Percentiles rank a stretch among this genome's conserved stretches.
Conservation (phyloP, 345 rosid genomes). For the Limnanthes douglasii region DNA sequence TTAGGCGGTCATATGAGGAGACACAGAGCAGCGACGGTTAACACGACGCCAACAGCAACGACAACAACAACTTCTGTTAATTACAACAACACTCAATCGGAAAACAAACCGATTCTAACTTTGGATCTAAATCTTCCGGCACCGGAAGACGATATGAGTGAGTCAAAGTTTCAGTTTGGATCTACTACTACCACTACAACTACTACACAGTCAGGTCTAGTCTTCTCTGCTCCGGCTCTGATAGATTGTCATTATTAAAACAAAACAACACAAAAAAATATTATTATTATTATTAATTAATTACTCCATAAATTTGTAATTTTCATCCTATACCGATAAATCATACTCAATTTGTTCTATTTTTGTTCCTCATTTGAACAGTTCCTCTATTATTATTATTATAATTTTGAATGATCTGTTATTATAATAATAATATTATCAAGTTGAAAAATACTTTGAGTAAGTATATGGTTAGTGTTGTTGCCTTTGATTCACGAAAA, state of each 20-base stretch:
- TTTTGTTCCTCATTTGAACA: too few relatives aligned
- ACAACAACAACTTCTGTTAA: slow-evolving; percentile 1
- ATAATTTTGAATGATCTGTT: not conserved
- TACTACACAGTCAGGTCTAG: slow-evolving; percentile 20
- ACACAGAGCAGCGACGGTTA: slow-evolving; percentile 42
- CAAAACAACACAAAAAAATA: not conserved
- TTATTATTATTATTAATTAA: slow-evolving; percentile 4
- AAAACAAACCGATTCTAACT: slow-evolving; percentile 18
- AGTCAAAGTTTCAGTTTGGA: slow-evolving; percentile 40
- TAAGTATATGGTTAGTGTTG: slow-evolving; percentile 73
- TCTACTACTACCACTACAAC: slow-evolving; percentile 18
- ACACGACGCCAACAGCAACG: too few relatives aligned
- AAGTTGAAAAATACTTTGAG: slow-evolving; percentile 52
- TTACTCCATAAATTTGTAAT: not conserved
- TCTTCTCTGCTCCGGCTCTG: slow-evolving; percentile 57
- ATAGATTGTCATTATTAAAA: slow-evolving; percentile 75
- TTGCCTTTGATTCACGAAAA: slow-evolving; percentile 95
- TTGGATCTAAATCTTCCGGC: slow-evolving; percentile 97
- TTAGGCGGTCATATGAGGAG: slow-evolving; percentile 99
- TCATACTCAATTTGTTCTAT: slow-evolving; percentile 15
- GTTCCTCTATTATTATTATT: too few relatives aligned
- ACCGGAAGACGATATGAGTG: slow-evolving; percentile 55
- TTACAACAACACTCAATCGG: slow-evolving; percentile 6
- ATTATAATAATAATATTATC: slow-evolving; percentile 20
- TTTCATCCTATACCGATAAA: slow-evolving; percentile 5